phyloP scores from a whole-genome alignment of 2,329 filamentous ascomycete species.

The Penicillium decumbens region DNA sequence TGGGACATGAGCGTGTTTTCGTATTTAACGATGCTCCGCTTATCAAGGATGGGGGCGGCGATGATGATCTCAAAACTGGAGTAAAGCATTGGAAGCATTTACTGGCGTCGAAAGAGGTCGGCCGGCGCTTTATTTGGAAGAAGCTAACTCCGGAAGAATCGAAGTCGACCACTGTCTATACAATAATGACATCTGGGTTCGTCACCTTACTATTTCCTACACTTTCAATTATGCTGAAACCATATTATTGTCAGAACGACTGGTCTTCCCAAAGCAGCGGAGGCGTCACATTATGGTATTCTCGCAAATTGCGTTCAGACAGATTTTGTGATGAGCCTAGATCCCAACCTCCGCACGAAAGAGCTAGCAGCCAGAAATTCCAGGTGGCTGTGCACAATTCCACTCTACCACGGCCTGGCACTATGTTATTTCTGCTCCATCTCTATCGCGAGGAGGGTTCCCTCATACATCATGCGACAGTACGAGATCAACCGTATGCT shows the following conservation, averaged over 20 bases:
- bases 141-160: neutral
- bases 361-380: neutral
- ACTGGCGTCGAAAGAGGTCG: neutral
- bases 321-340: neutral
- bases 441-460: neutral
- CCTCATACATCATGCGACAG: neutral
- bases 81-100: neutral
- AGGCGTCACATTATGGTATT: neutral
- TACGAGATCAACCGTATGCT: neutral
- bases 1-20: neutral
- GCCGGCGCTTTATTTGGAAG: neutral
- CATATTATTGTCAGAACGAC: neutral
- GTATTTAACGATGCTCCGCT: neutral
- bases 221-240: neutral
- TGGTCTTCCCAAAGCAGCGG: neutral
- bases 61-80: neutral
- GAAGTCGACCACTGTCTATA: neutral
- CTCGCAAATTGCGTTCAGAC: neutral
- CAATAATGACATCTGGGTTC: neutral
- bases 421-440: neutral
- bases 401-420: neutral
- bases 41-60: neutral
- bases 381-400: neutral
- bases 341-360: neutral
- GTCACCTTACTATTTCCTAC: neutral